These are phyloP conservation scores for Penicillium brasilianum DNA, from an alignment of 2,329 filamentous ascomycete genomes.

Conservation along the genomic window DNA sequence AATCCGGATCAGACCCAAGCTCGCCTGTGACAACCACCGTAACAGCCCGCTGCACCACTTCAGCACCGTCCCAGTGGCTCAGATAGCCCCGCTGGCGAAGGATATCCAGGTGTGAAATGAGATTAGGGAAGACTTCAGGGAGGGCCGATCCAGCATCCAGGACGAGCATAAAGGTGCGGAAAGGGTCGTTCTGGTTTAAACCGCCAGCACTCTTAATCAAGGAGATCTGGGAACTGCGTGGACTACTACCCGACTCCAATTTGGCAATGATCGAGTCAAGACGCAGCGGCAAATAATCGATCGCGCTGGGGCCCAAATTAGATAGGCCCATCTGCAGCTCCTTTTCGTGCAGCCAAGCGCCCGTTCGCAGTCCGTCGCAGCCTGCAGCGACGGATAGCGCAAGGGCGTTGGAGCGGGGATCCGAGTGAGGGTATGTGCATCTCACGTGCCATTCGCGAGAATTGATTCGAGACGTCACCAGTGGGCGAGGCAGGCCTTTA, in stretches of 20 bases:
- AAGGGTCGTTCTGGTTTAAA: slow-evolving; percentile 14
- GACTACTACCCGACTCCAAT: slow-evolving; percentile 21
- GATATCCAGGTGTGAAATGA: slow-evolving; percentile 26
- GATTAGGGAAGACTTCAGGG: slow-evolving; percentile 22
- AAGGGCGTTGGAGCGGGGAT: slow-evolving; percentile 26
- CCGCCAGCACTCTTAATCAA: not conserved
- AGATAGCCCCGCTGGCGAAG: slow-evolving; percentile 32
- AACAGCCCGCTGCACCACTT: slow-evolving; percentile 28
- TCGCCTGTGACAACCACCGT: slow-evolving; percentile 33
- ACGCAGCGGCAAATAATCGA: slow-evolving; percentile 30
- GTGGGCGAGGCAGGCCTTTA: slow-evolving; percentile 9
- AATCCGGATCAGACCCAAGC: slow-evolving; percentile 8
- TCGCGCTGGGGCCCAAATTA: slow-evolving; percentile 8
- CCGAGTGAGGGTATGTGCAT: slow-evolving; percentile 33
- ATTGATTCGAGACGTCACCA: slow-evolving; percentile 22
- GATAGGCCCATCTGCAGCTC: slow-evolving; percentile 31
- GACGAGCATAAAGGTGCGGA: slow-evolving; percentile 30
- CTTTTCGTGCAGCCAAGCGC: slow-evolving; percentile 33
- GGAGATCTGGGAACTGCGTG: not conserved
- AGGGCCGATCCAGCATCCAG: slow-evolving; percentile 31
- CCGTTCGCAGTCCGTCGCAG: slow-evolving; percentile 35
- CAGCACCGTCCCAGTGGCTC: slow-evolving; percentile 29
- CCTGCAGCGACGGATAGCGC: slow-evolving; percentile 29
- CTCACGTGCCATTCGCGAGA: slow-evolving; percentile 17
- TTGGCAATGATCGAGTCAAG: slow-evolving; percentile 30